Percentiles rank a stretch among this genome's conserved stretches.
These are phyloP conservation scores for Clarireedia homoeocarpa DNA, from an alignment of 2,329 filamentous ascomycete genomes.

Conservation along the genomic window DNA sequence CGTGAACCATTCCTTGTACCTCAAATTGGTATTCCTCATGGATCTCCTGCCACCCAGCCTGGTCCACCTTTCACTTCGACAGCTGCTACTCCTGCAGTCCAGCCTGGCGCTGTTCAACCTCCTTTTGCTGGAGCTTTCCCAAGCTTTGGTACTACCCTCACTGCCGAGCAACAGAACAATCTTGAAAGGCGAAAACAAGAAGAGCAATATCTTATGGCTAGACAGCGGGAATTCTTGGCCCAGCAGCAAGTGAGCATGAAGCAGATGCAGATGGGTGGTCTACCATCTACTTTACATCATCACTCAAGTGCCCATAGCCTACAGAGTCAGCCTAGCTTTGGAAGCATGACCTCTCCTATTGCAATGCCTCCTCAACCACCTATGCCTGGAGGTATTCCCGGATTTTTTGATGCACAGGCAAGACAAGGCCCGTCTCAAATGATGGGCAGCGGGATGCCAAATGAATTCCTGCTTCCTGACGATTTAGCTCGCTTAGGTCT, in stretches of 20 bases:
- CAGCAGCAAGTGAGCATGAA: conserved; percentile 75
- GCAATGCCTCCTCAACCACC: conserved; percentile 49
- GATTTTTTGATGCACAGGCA: conserved; percentile 59
- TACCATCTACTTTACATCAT: conserved; percentile 61
- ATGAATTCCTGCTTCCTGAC: conserved; percentile 59
- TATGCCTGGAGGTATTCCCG: conserved; percentile 36
- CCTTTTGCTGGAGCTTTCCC: conserved; percentile 92
- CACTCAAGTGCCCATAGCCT: conserved; percentile 93
- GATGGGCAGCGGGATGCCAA: conserved; percentile 35
- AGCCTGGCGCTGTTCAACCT: conserved; percentile 63
- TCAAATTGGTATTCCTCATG: conserved; percentile 91
- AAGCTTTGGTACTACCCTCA: conserved; percentile 91
- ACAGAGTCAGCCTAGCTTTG: conserved; percentile 94
- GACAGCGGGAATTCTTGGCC: conserved; percentile 87
- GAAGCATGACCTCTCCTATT: conserved; percentile 84
- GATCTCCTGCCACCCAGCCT: conserved; percentile 50
- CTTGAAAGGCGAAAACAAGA: conserved; percentile 94
- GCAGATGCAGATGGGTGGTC: conserved; percentile 57
- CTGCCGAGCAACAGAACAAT: conserved; percentile 96
- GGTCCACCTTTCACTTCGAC: conserved; percentile 29
- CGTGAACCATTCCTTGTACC: conserved; percentile 95
- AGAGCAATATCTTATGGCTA: conserved; percentile 93
- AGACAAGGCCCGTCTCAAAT: conserved; percentile 35
- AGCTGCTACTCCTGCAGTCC: conserved; percentile 36
- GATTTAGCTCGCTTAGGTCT: conserved; percentile 64